Conservation (phyloP, 176 grass and related monocot species). For the Aegilops bicornis region DNA sequence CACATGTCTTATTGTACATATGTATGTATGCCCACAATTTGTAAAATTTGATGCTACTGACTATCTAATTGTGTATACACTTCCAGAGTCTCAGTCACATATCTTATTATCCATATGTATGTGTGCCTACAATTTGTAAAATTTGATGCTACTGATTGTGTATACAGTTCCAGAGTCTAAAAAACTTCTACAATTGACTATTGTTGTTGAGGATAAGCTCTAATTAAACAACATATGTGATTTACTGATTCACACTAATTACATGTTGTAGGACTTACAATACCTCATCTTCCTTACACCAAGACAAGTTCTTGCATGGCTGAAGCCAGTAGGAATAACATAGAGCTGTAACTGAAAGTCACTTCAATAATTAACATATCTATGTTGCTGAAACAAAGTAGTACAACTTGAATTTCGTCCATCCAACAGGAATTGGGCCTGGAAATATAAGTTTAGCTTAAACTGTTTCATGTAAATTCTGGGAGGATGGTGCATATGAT, state of each 20-base stretch:
- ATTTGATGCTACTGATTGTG: not conserved
- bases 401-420: too few relatives aligned
- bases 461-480: not conserved
- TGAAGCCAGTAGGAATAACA: not conserved
- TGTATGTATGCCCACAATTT: not conserved
- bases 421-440: too few relatives aligned
- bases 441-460: not conserved
- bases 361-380: too few relatives aligned
- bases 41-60: not conserved
- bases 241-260: not conserved
- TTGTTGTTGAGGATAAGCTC: not conserved
- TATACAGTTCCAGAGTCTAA: not conserved
- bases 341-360: too few relatives aligned
- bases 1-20: not conserved
- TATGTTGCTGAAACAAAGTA: too few relatives aligned
- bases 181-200: not conserved
- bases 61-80: not conserved
- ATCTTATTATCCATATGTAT: not conserved
- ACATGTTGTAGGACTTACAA: not conserved
- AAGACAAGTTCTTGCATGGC: not conserved
- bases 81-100: not conserved
- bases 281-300: not conserved
- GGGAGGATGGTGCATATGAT: not conserved
- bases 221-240: not conserved
- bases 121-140: not conserved